Base-by-base conservation (phyloP, 2,329 filamentous ascomycete genomes). In the Basipetospora chlamydospora region DNA sequence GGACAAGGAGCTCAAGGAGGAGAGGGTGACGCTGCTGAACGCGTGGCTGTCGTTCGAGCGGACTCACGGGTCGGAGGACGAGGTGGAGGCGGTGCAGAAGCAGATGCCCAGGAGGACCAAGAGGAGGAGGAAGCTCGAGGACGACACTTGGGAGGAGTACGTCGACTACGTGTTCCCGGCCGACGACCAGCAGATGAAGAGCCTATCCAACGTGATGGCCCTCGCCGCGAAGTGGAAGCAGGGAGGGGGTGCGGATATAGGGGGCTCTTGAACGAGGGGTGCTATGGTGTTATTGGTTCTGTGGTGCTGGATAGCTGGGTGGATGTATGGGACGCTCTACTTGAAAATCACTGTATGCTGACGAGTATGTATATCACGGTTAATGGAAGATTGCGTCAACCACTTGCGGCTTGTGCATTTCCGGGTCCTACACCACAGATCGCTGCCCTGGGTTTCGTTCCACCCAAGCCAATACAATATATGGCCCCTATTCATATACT, bases 121-220 rank as follows among this genome's bases (percentile, higher is more conserved):
- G 77, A 88, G 90, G 68, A 71, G 85, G 51, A 79, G 90, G 57
- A 85, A 77, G 70, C 59, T 94, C 55, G 87, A 93, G 53, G 88
- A 95, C 58, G 87, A 90, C 55, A 78, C 75, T 26, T 95, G 85
- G 63, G 86, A 98, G 67, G 90, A 98, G 62, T 96, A 94, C 57
- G 74, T 90, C 60, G 90, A 96, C 56, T 96, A 93, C 49, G 74
- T 98, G 23, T 98, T 98, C 73, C 90, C 90, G 1, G 86, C 84
- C 4, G 90, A 96, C 61, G 87, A 95, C 56, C 75, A 84, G 60
- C 80, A 84, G 53, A 80, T 80, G 39, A 80, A 80, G 46, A 87
- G 83, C 49, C 63, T 95, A 56, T 82, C 82, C 35, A 84, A 81
- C 54, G 66, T 96, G 55, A 63, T 95, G 60, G 78, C 83, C 43